phyloP scores from a whole-genome alignment of 75 land plant genomes.

The Selaginella tamariscina region DNA sequence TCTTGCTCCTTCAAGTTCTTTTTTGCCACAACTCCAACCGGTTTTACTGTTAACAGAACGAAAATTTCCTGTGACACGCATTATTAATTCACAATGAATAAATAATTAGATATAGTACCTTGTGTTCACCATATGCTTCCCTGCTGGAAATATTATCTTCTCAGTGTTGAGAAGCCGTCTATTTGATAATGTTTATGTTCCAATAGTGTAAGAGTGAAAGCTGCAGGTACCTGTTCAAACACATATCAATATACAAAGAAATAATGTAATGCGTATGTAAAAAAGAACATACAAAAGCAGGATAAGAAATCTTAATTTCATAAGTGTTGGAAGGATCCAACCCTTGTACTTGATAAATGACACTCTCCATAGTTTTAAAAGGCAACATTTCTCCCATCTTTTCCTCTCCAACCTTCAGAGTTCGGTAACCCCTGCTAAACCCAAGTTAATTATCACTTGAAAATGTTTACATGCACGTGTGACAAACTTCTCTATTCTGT shows the following conservation, averaged over 20 bases:
- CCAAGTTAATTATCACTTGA: no score
- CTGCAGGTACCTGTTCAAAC: conserved; percentile 39
- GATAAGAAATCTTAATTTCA: conserved; percentile 92
- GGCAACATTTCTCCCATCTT: conserved; percentile 39
- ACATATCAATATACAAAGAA: neutral
- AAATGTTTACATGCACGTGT: no score
- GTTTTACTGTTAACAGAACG: conserved; percentile 39
- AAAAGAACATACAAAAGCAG: conserved; percentile 59
- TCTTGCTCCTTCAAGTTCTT: conserved; percentile 38
- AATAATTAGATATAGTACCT: neutral
- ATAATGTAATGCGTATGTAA: neutral
- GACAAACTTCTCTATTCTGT: no score
- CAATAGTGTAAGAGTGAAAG: conserved; percentile 41
- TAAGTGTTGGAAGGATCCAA: conserved; percentile 44
- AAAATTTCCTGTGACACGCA: neutral
- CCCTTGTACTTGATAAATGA: conserved; percentile 44
- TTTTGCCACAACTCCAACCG: conserved; percentile 66
- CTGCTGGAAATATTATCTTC: conserved; percentile 52
- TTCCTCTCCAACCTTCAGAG: conserved; percentile 51
- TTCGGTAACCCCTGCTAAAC: neutral
- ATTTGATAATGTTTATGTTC: neutral
- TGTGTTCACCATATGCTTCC: conserved; percentile 12
- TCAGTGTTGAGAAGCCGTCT: conserved; percentile 70
- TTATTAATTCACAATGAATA: neutral
- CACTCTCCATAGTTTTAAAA: conserved; percentile 35